Percentiles rank a stretch among this genome's conserved stretches.
phyloP scores from a whole-genome alignment of 495 filamentous ascomycete genomes.

The Usnea hakonensis region DNA sequence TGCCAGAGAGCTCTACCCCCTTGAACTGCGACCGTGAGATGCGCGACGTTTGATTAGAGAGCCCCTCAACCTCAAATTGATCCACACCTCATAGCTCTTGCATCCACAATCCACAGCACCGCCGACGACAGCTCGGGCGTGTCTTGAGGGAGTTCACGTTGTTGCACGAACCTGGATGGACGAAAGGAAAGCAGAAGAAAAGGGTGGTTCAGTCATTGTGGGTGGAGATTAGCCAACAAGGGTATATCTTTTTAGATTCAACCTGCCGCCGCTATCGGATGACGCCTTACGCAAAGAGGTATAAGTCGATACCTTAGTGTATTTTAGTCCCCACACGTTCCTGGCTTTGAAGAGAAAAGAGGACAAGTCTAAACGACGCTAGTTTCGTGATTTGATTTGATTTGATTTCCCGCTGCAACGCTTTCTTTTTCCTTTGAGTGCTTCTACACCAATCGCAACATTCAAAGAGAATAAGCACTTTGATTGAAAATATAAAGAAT shows the following conservation, averaged over 20 bases:
- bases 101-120: conserved; percentile 15
- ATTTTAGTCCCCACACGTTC: neutral
- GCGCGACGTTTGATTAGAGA: neutral
- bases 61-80: neutral
- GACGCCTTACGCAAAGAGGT: neutral
- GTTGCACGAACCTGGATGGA: conserved; percentile 8
- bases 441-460: neutral
- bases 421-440: neutral
- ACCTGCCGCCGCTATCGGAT: neutral
- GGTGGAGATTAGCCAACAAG: neutral
- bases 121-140: conserved; percentile 16
- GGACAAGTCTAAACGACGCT: conserved; percentile 1
- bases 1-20: conserved; percentile 9
- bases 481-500: neutral
- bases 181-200: conserved; percentile 5
- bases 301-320: neutral
- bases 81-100: conserved; percentile 13
- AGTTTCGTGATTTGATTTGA: too few species aligned
- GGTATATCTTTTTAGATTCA: neutral
- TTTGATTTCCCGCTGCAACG: neutral
- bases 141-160: conserved; percentile 8
- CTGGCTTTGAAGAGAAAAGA: neutral
- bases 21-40: conserved; percentile 8
- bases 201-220: neutral
- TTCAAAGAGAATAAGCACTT: neutral